Percentiles rank a stretch among this genome's conserved stretches.
Evolutionary conservation across 2,329 filamentous ascomycete genomes (phyloP).

Genomic region (Periconia sp.): DNA sequence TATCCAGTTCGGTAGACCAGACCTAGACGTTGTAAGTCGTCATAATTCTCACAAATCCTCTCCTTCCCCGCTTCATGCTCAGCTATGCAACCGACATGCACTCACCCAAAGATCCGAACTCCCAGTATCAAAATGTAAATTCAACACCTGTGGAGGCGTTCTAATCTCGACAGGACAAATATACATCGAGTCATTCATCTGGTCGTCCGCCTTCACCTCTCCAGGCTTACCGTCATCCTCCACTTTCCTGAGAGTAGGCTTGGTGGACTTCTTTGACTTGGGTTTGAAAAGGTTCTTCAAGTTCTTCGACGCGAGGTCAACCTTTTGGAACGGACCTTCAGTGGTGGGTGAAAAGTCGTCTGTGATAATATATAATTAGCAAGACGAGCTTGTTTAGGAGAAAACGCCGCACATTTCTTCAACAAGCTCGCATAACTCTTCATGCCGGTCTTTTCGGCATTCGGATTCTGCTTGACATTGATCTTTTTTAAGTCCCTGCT

Average conservation of each 20-base stretch:
- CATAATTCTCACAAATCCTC: no score
- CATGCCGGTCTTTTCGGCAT: conserved; percentile 50
- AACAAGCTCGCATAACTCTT: conserved; percentile 69
- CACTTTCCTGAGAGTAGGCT: conserved; percentile 51
- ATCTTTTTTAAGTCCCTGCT: conserved; percentile 25
- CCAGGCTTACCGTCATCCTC: conserved; percentile 48
- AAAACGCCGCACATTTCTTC: conserved; percentile 57
- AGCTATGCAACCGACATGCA: neutral
- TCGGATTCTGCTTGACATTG: conserved; percentile 28
- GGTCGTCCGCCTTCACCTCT: conserved; percentile 65
- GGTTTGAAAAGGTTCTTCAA: conserved; percentile 44
- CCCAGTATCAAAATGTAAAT: conserved; percentile 73
- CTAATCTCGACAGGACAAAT: conserved; percentile 70
- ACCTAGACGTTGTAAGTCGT: no score
- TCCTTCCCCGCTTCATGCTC: no score
- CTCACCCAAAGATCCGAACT: conserved; percentile 71
- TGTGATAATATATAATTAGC: conserved; percentile 1
- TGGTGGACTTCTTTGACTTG: conserved; percentile 54
- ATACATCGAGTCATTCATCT: conserved; percentile 71
- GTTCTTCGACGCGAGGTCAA: conserved; percentile 48
- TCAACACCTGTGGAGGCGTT: conserved; percentile 64
- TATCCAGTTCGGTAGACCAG: conserved; percentile 65
- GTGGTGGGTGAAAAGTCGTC: conserved; percentile 65
- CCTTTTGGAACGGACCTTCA: conserved; percentile 65
- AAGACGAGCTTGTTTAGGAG: no score